phyloP scores from a whole-genome alignment of 2,329 filamentous ascomycete genomes.

The Aspergillus viridinutans region DNA sequence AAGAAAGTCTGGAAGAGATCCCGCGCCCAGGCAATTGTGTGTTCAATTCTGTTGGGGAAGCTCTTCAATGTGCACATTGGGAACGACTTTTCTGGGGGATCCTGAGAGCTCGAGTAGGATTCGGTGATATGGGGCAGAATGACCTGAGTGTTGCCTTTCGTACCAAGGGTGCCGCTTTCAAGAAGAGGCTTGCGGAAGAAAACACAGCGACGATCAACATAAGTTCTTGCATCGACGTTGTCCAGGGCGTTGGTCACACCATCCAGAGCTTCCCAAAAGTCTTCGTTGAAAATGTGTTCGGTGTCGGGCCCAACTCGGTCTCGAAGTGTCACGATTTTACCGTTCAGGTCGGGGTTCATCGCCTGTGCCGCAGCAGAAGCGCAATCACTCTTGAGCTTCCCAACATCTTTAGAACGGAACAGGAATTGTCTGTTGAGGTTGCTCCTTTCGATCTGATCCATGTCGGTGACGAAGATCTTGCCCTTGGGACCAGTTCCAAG shows the following conservation, averaged over 20 bases:
- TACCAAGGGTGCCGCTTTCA: constrained; percentile 96
- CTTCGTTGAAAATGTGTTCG: constrained; percentile 88
- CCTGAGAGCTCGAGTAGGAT: constrained; percentile 95
- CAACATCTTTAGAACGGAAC: constrained; percentile 90
- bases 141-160: constrained; percentile 97
- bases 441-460: constrained; percentile 98
- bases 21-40: constrained; percentile 97
- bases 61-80: constrained; percentile 97
- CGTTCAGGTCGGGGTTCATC: constrained; percentile 91
- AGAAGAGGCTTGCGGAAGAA: constrained; percentile 97
- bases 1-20: constrained; percentile 94
- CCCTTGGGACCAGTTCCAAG: constrained; percentile 83
- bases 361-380: constrained; percentile 82
- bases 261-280: constrained; percentile 82
- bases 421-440: constrained; percentile 97
- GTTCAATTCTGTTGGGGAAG: constrained; percentile 97
- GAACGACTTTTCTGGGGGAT: constrained; percentile 97
- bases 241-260: constrained; percentile 96
- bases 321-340: constrained; percentile 79
- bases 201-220: constrained; percentile 92
- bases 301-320: constrained; percentile 90
- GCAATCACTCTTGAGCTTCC: constrained; percentile 92
- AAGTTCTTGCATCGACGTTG: constrained; percentile 94
- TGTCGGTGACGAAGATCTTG: constrained; percentile 89
- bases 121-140: constrained; percentile 87